Evolutionary conservation across 2,329 filamentous ascomycete genomes (phyloP).

Genomic region (Fusarium austroafricanum): DNA sequence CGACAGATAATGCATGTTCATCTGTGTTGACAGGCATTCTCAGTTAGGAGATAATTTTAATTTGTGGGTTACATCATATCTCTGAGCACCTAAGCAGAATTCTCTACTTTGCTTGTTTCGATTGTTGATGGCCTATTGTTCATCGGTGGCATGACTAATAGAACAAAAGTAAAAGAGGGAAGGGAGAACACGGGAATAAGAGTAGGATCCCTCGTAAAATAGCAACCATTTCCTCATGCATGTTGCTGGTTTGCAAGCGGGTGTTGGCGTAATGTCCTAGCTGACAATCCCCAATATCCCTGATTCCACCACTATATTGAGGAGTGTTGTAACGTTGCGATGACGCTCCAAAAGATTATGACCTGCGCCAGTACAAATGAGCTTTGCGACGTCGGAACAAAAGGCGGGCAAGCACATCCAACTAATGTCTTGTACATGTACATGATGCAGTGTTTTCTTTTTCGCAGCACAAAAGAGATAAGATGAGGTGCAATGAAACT

Average conservation of each 20-base stretch:
- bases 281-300: neutral
- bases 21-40: neutral
- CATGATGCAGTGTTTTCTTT: constrained; percentile 1
- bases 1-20: neutral
- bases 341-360: constrained; percentile 22
- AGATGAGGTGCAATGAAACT: constrained; percentile 40
- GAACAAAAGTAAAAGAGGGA: neutral
- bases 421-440: neutral
- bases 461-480: constrained; percentile 24
- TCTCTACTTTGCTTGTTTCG: neutral
- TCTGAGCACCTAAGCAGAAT: constrained; percentile 6
- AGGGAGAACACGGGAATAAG: constrained; percentile 7
- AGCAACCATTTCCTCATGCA: constrained; percentile 2
- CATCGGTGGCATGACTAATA: constrained; percentile 9
- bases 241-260: neutral
- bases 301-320: constrained; percentile 4
- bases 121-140: neutral
- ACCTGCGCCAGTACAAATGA: constrained; percentile 18
- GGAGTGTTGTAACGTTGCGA: constrained; percentile 6
- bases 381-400: constrained; percentile 34
- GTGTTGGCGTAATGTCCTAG: constrained; percentile 2
- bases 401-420: constrained; percentile 1
- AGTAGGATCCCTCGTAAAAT: neutral
- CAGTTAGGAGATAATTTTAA: neutral
- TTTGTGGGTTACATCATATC: constrained; percentile 13